Evolutionary conservation across 371 early-diverging fungal genomes (phyloP).

Genomic region (Smittium culicis): DNA sequence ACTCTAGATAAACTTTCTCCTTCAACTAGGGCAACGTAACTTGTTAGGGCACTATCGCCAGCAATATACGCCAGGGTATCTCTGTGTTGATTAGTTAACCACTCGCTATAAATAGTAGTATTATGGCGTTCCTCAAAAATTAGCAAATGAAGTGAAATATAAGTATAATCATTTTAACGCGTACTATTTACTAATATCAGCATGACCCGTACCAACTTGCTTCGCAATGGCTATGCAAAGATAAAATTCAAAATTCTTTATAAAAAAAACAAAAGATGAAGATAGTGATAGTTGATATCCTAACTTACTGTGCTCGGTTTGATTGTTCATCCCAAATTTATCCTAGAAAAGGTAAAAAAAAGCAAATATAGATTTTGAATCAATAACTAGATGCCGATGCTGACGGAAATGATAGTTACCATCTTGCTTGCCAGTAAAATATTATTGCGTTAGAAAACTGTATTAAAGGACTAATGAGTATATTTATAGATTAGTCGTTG

Average conservation of each 20-base stretch:
- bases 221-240: conserved; percentile 15
- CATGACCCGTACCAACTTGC: conserved; percentile 28
- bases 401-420: too few species aligned
- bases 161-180: neutral
- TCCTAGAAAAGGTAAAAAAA: too few species aligned
- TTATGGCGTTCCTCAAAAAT: neutral
- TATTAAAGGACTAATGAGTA: too few species aligned
- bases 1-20: conserved; percentile 22
- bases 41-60: conserved; percentile 23
- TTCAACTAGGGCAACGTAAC: conserved; percentile 23
- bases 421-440: too few species aligned
- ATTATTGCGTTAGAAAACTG: too few species aligned
- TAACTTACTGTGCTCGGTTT: conserved; percentile 23
- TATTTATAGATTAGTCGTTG: too few species aligned
- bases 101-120: conserved; percentile 12
- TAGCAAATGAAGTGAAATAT: neutral
- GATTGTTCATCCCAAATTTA: conserved; percentile 34
- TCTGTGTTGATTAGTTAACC: conserved; percentile 29
- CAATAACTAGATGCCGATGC: too few species aligned
- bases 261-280: neutral
- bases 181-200: conserved; percentile 24
- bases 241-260: neutral
- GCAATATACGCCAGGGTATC: conserved; percentile 27
- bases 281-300: too few species aligned
- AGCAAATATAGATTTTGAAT: too few species aligned